Base-by-base conservation (phyloP, 345 rosid species). In the Populus ilicifolia region DNA sequence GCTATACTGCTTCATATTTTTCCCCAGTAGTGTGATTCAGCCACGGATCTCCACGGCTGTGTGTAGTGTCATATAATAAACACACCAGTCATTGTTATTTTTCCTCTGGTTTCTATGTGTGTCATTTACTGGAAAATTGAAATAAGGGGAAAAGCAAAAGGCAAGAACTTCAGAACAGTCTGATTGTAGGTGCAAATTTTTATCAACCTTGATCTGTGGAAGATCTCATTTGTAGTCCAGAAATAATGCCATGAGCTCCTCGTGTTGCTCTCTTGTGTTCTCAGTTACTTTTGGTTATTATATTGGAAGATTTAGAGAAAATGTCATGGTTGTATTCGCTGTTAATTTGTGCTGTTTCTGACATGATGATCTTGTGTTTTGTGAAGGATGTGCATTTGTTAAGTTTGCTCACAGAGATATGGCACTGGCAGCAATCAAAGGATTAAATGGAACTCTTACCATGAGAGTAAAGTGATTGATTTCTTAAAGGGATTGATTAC, bases 371-470 rank as follows among this genome's bases (percentile, higher is more conserved):
- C 76, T 36, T 56, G 79, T 73, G 35, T 80, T 77, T 39, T 83
- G 71, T 87, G 83, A 88, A 92, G 97, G 97, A 75, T 91, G 83
- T 76, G 98, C 89, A 71, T 94, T 94, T 89, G 85, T 91, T 72
- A 94, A 89, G 84, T 91, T 83, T 85, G 79, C 90, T 75, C 84
- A 85, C 69, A 87, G 84, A 79, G 95, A 93, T 78, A 93, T 90
- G 98, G 97, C 97, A 46, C 38, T 89, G 79, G 95, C 92, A 61
- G 97, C 97, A 77, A 93, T 94, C 73, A 86, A 87, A 84, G 92
- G 86, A 81, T 81, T 93, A 87, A 85, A 84, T 83, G 97, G 97
- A 77, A 61, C 80, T 69, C 91, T 90, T 84, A 90, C 86, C 16
- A 92, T 91, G 90, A 84, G 89, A 85, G 97, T 94, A 87, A 78